phyloP scores from a whole-genome alignment of 2,329 filamentous ascomycete species.

The Fusarium falciforme region DNA sequence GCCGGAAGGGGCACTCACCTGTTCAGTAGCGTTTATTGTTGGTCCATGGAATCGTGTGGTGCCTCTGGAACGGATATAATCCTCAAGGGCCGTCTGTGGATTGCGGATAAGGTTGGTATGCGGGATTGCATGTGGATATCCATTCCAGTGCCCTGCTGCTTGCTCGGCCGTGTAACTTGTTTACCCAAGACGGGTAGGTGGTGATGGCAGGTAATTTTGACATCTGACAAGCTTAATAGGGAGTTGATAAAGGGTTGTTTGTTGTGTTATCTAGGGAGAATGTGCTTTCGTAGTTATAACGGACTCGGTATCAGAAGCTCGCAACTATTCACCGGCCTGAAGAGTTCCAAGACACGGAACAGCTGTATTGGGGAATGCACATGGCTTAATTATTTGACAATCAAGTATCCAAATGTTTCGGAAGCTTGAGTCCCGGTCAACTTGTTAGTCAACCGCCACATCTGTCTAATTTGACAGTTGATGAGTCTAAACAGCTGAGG shows the following conservation, averaged over 20 bases:
- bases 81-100: constrained; percentile 4
- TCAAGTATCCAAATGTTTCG: not conserved
- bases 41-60: not conserved
- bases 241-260: not conserved
- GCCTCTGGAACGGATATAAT: not conserved
- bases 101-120: not conserved
- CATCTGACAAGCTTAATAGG: not conserved
- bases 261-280: not conserved
- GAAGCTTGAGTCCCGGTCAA: not conserved
- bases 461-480: not conserved
- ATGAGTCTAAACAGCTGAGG: not conserved
- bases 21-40: not conserved
- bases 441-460: not conserved
- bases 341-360: not conserved
- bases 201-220: not conserved
- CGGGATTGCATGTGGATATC: constrained; percentile 9
- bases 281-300: not conserved
- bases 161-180: not conserved
- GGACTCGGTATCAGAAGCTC: not conserved
- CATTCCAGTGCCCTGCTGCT: constrained; percentile 20
- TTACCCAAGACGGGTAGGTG: not conserved
- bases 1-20: not conserved
- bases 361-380: not conserved
- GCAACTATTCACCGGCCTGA: not conserved
- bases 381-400: not conserved